Base-by-base conservation (phyloP, 2,329 filamentous ascomycete genomes). In the Ophiocordyceps australis region DNA sequence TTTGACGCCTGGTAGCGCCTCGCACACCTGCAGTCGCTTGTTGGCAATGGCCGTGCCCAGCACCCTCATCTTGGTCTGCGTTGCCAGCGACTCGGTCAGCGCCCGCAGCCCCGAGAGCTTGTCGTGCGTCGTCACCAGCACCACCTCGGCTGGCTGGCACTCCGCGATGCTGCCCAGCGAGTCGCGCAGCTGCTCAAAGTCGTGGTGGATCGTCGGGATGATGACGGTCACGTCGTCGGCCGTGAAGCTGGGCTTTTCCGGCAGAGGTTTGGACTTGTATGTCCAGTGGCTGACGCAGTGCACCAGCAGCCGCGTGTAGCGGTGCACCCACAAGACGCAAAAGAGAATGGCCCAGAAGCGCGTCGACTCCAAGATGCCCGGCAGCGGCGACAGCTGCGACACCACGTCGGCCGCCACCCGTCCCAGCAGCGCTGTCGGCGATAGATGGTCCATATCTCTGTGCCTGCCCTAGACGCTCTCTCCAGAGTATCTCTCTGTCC, bases 1-100 rank as follows among this genome's bases (percentile, higher is more conserved):
- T 37, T 59, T 63, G 30, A 94, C 82, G 37, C 81, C 68, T 13
- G 85, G 83, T 24, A 95, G 79, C 4, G 83, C 86, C 45, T 82
- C 70, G 49, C 82, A 91, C 45, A 95, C 83, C 50, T 95, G 86
- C 13, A 86, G 71, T 28, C 86, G 77, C 59, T 95, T 95, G 58
- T 95, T 95, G 38, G 86, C 83, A 45, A 93, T 85, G 32, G 67
- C 62, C 17, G 83, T 79, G 35, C 68, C 74, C 36, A 86, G 61
- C 22, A 92, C 73, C 29, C 71, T 66, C 36, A 93, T 71, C 35
- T 68, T 71, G 30, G 68, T 62, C 29, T 57, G 53, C 22, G 47
- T 46, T n/a, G n/a, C n/a, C 19, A 76, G 50, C 14, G 71, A 69
- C 33, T 67, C 62, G 13, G 68, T 71, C 48, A 89, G 72, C 34